These are phyloP conservation scores for Breviolum minutum DNA, from an alignment of 73 alveolate species.

Conservation along the genomic window DNA sequence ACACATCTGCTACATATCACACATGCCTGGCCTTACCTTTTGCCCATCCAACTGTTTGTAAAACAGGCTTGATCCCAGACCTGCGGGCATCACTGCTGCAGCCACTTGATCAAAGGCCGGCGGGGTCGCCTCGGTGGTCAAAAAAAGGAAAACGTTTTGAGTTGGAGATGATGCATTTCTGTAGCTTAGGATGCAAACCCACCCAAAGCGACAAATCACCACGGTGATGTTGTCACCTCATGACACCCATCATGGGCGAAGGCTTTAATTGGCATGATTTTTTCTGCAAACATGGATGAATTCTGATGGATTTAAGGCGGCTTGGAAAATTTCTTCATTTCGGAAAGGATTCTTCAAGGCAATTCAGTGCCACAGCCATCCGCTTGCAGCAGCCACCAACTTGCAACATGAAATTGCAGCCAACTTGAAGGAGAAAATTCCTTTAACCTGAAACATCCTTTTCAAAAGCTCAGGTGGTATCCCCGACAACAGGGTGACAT, in stretches of 20 bases:
- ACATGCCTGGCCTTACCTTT: too few relatives aligned
- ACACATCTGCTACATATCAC: too few relatives aligned
- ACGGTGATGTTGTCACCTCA: conserved; percentile 88
- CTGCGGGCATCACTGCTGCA: conserved; percentile 77
- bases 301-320: background rate
- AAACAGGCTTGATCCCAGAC: background rate
- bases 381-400: too few relatives aligned
- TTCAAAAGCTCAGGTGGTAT: too few relatives aligned
- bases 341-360: background rate
- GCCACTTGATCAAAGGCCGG: conserved; percentile 64
- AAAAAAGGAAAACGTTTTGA: too few relatives aligned
- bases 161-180: background rate
- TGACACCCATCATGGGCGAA: background rate
- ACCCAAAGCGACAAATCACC: conserved; percentile 69
- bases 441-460: too few relatives aligned
- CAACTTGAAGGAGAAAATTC: too few relatives aligned
- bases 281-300: background rate
- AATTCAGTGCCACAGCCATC: background rate
- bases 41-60: too few relatives aligned
- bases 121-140: conserved; percentile 76
- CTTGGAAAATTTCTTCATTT: too few relatives aligned
- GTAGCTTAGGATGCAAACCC: background rate
- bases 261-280: background rate
- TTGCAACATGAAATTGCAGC: too few relatives aligned
- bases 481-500: too few relatives aligned